phyloP scores from a whole-genome alignment of 2,329 filamentous ascomycete species.

The Aureobasidium sp. region DNA sequence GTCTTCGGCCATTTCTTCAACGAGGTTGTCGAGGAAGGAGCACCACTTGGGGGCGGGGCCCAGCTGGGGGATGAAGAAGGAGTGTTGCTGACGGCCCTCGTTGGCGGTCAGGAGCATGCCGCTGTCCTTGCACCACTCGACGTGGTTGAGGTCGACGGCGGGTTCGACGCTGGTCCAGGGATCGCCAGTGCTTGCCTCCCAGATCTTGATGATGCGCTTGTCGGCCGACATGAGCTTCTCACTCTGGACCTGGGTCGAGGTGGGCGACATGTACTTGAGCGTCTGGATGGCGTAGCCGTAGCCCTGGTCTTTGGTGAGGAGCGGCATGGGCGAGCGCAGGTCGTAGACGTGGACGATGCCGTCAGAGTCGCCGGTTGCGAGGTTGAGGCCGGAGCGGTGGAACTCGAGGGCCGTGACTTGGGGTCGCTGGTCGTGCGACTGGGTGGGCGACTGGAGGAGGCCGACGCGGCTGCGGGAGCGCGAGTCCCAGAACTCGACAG shows the following conservation, averaged over 20 bases:
- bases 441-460: conserved; percentile 55
- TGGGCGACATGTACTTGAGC: conserved; percentile 58
- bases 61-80: conserved; percentile 89
- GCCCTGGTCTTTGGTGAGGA: conserved; percentile 90
- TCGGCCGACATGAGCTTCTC: conserved; percentile 85
- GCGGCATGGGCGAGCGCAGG: conserved; percentile 74
- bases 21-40: conserved; percentile 91
- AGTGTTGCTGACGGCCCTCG: conserved; percentile 89
- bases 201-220: conserved; percentile 95
- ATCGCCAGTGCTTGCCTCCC: conserved; percentile 73
- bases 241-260: conserved; percentile 61
- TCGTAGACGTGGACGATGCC: conserved; percentile 90
- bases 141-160: conserved; percentile 86
- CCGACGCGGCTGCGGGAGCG: conserved; percentile 76
- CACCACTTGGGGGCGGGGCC: conserved; percentile 95
- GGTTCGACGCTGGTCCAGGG: conserved; percentile 97
- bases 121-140: conserved; percentile 84
- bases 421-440: conserved; percentile 34
- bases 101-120: conserved; percentile 97
- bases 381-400: conserved; percentile 70
- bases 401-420: conserved; percentile 87
- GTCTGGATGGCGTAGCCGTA: conserved; percentile 91
- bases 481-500: conserved; percentile 94
- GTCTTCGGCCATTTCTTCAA: conserved; percentile 95
- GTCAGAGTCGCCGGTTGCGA: conserved; percentile 80